These are phyloP conservation scores for Paramyrothecium roridum DNA, from an alignment of 2,329 filamentous ascomycete genomes.

Conservation along the genomic window DNA sequence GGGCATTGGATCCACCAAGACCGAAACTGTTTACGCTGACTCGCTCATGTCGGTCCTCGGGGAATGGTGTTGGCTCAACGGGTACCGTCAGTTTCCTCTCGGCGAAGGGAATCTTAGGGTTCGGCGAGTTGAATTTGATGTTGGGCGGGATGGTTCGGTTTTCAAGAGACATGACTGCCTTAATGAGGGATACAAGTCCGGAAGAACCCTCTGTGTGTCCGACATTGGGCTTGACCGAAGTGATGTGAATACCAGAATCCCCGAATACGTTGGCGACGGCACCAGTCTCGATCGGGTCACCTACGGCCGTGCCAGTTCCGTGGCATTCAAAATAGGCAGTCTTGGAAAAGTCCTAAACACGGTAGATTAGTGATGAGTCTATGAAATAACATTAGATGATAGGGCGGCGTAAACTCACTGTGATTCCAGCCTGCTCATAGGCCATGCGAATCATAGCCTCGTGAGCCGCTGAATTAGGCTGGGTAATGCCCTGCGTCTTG, in stretches of 20 bases:
- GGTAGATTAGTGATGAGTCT: neutral
- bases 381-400: too few relatives aligned
- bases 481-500: constrained; percentile 1
- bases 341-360: constrained; percentile 6
- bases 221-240: constrained; percentile 16
- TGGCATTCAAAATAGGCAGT: constrained; percentile 26
- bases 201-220: constrained; percentile 26
- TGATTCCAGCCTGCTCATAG: constrained; percentile 15
- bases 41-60: constrained; percentile 10
- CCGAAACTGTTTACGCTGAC: constrained; percentile 30
- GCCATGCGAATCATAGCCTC: constrained; percentile 19
- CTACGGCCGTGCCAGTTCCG: constrained; percentile 34
- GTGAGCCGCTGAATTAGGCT: constrained; percentile 28
- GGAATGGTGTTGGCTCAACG: constrained; percentile 12
- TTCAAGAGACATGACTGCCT: constrained; percentile 23
- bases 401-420: too few relatives aligned
- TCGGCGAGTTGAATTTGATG: constrained; percentile 18
- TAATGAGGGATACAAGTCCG: constrained; percentile 25
- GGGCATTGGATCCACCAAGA: constrained; percentile 30
- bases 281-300: constrained; percentile 32
- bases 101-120: constrained; percentile 15
- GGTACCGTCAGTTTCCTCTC: constrained; percentile 10
- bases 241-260: constrained; percentile 1
- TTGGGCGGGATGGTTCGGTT: constrained; percentile 20
- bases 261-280: constrained; percentile 23